phyloP scores from a whole-genome alignment of 495 filamentous ascomycete genomes.

The Daldinia childiae region DNA sequence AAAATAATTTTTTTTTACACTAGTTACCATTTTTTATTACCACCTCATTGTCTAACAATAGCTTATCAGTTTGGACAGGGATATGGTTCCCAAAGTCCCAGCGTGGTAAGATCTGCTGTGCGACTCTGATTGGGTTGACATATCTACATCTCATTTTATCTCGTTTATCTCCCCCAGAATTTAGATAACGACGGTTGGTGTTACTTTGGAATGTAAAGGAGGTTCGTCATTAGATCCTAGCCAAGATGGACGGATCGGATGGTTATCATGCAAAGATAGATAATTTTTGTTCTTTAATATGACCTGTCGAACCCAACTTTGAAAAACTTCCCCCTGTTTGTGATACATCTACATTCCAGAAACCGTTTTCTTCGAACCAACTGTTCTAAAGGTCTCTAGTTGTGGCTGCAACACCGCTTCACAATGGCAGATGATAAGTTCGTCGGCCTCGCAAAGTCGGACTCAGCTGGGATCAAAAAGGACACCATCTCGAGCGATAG shows the following conservation, averaged over 20 bases:
- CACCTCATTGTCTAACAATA: background rate
- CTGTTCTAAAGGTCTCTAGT: background rate
- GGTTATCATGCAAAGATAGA: background rate
- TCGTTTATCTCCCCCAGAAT: slow-evolving; percentile 1
- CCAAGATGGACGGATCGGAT: background rate
- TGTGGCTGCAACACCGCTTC: background rate
- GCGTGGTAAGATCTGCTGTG: slow-evolving; percentile 24
- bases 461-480: slow-evolving; percentile 20
- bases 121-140: background rate
- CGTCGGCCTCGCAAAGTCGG: slow-evolving; percentile 12
- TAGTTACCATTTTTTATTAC: background rate
- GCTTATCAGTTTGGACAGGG: slow-evolving; percentile 15
- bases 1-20: background rate
- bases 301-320: background rate
- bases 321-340: background rate
- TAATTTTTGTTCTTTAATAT: background rate
- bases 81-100: slow-evolving; percentile 4
- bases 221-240: background rate
- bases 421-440: slow-evolving; percentile 18
- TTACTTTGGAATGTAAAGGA: background rate
- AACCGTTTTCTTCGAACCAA: background rate
- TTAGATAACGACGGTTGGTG: background rate
- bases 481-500: slow-evolving; percentile 7
- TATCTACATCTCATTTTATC: slow-evolving; percentile 5
- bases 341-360: slow-evolving; percentile 3